Conservation (phyloP, 148 eudicot genomes). For the Linanthus parryae region DNA sequence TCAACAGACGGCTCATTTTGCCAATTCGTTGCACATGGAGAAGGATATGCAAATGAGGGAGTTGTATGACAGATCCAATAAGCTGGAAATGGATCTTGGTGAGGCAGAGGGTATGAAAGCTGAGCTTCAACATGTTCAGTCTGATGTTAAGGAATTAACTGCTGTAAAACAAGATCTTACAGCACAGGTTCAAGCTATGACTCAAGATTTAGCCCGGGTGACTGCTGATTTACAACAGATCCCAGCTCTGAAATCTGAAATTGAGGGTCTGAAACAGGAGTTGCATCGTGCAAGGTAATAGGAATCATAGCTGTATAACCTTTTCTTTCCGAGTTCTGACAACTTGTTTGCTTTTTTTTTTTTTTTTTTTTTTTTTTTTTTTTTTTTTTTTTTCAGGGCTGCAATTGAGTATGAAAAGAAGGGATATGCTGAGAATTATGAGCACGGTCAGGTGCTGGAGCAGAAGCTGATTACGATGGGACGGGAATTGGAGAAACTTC, state of each 20-base stretch:
- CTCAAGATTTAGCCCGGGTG: slow-evolving; percentile 63
- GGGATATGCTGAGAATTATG: slow-evolving; percentile 84
- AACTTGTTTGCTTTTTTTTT: neutral
- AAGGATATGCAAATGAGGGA: slow-evolving; percentile 83
- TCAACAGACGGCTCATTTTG: slow-evolving; percentile 54
- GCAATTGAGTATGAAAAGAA: slow-evolving; percentile 94
- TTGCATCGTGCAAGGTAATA: slow-evolving; percentile 68
- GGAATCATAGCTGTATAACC: neutral
- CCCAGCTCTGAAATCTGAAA: slow-evolving; percentile 70
- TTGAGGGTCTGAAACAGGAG: slow-evolving; percentile 69
- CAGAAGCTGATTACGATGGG: slow-evolving; percentile 75
- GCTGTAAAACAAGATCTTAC: slow-evolving; percentile 63
- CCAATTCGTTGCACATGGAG: slow-evolving; percentile 42
- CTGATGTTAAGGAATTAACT: slow-evolving; percentile 71
- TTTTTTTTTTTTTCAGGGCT: slow-evolving; percentile 43
- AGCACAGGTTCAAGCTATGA: slow-evolving; percentile 65
- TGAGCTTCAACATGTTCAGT: slow-evolving; percentile 62
- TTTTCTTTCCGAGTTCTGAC: neutral
- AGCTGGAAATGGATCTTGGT: slow-evolving; percentile 73
- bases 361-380: neutral
- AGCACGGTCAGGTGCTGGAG: slow-evolving; percentile 90
- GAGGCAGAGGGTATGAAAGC: slow-evolving; percentile 65
- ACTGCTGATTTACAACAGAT: slow-evolving; percentile 71
- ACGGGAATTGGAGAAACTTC: slow-evolving; percentile 90
- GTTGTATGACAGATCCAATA: slow-evolving; percentile 53